Evolutionary conservation across 805 yeast species (phyloP).

Genomic region (Candida loeiensis): DNA sequence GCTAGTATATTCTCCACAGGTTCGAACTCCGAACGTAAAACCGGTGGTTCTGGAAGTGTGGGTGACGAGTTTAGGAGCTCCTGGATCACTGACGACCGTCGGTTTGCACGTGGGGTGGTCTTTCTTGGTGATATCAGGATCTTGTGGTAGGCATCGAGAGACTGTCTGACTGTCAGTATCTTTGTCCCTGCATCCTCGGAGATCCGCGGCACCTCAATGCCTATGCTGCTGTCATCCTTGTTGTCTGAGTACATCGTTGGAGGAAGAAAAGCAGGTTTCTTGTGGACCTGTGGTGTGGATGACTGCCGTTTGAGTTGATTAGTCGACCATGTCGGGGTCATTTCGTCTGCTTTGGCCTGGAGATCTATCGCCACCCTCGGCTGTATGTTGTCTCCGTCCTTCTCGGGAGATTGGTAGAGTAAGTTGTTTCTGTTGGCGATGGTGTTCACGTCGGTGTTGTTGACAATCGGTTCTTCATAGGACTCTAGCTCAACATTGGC

Average conservation of each 20-base stretch:
- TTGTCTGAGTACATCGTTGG: no score
- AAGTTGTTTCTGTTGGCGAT: slow-evolving; percentile 16
- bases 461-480: slow-evolving; percentile 40
- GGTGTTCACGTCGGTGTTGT: slow-evolving; percentile 21
- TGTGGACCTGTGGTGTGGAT: slow-evolving; percentile 27
- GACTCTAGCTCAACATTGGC: slow-evolving; percentile 62
- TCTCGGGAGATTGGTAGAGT: slow-evolving; percentile 9
- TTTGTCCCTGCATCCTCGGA: slow-evolving; percentile 2
- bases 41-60: slow-evolving; percentile 43
- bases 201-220: slow-evolving; percentile 8
- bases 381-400: slow-evolving; percentile 17
- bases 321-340: slow-evolving; percentile 34
- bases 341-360: slow-evolving; percentile 18
- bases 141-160: slow-evolving; percentile 29
- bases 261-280: slow-evolving; percentile 13
- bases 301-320: slow-evolving; percentile 24
- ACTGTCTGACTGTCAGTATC: slow-evolving; percentile 29
- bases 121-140: slow-evolving; percentile 33
- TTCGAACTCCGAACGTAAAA: slow-evolving; percentile 35
- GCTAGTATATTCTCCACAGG: slow-evolving; percentile 6
- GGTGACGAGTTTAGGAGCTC: slow-evolving; percentile 40
- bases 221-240: slow-evolving; percentile 6
- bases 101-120: slow-evolving; percentile 19
- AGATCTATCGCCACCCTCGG: slow-evolving; percentile 2
- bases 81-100: slow-evolving; percentile 33